A percentile compares a stretch with the other conserved stretches of the same genome.
These are phyloP conservation scores for Trichophyton equinum DNA, from an alignment of 2,329 filamentous ascomycete genomes.

Conservation along the genomic window DNA sequence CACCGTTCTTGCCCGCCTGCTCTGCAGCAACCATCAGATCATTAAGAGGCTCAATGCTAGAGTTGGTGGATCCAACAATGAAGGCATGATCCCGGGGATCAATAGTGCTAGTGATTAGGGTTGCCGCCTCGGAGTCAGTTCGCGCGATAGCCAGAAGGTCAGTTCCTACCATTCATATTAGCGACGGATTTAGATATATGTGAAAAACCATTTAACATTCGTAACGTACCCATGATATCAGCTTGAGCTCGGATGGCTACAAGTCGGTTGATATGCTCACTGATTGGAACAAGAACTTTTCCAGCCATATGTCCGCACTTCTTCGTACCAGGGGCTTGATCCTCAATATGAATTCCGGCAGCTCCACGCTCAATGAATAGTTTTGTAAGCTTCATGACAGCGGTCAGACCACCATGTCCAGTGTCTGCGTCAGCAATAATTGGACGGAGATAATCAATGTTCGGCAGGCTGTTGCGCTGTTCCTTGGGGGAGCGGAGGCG, in stretches of 20 bases:
- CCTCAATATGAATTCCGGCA: slow-evolving; percentile 96
- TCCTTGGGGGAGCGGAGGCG: slow-evolving; percentile 63
- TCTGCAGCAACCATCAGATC: slow-evolving; percentile 87
- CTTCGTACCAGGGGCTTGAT: slow-evolving; percentile 95
- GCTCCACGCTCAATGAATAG: slow-evolving; percentile 93
- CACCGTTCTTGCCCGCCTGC: slow-evolving; percentile 63
- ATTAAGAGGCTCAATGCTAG: slow-evolving; percentile 66
- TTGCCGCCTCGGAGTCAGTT: slow-evolving; percentile 95
- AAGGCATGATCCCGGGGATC: slow-evolving; percentile 91
- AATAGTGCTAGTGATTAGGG: slow-evolving; percentile 91
- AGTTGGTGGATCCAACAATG: slow-evolving; percentile 82
- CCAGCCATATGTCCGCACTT: slow-evolving; percentile 99
- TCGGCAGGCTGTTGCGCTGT: slow-evolving; percentile 59
- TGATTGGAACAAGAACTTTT: slow-evolving; percentile 92
- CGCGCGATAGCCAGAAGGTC: slow-evolving; percentile 85
- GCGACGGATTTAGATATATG: no score
- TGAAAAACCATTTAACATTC: not conserved
- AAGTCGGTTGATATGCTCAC: slow-evolving; percentile 94
- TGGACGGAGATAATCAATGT: slow-evolving; percentile 86
- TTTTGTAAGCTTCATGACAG: slow-evolving; percentile 98
- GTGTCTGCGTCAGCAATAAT: slow-evolving; percentile 97
- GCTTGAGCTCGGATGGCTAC: slow-evolving; percentile 95
- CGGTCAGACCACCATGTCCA: slow-evolving; percentile 92
- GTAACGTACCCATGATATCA: slow-evolving; percentile 75
- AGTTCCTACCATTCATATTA: slow-evolving; percentile 40